Percentiles rank a stretch among this genome's conserved stretches.
Evolutionary conservation across 179 eudicot genomes (phyloP).

Genomic region (Corrigiola litoralis): DNA sequence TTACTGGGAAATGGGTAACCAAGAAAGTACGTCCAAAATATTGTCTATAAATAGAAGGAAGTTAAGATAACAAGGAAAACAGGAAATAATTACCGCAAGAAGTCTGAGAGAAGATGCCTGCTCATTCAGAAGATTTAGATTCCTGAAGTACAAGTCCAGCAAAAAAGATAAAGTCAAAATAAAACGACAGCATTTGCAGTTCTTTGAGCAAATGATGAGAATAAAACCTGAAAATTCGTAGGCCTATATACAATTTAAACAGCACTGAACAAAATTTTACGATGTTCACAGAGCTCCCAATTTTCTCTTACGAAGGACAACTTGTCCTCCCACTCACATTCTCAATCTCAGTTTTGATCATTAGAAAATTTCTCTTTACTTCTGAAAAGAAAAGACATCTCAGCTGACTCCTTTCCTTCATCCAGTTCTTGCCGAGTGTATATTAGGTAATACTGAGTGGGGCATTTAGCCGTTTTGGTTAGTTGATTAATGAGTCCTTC

Average conservation of each 20-base stretch:
- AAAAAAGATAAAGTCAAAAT: background rate
- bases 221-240: background rate
- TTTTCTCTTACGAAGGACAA: no score
- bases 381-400: no score
- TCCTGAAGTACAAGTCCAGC: slow-evolving; percentile 40
- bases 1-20: background rate
- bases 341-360: no score
- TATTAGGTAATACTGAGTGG: no score
- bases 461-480: no score
- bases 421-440: no score
- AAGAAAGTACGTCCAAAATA: background rate
- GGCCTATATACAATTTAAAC: background rate
- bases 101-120: slow-evolving; percentile 54
- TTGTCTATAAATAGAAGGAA: no score
- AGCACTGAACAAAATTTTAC: background rate
- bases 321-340: no score
- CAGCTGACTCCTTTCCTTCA: no score
- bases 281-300: no score
- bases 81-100: slow-evolving; percentile 54
- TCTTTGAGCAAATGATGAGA: background rate
- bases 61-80: background rate
- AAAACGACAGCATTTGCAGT: background rate
- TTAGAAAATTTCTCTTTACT: no score
- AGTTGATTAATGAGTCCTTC: no score
- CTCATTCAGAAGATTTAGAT: slow-evolving; percentile 60